These are phyloP conservation scores for Colletotrichum sp. DNA, from an alignment of 2,329 filamentous ascomycete genomes.

Conservation along the genomic window DNA sequence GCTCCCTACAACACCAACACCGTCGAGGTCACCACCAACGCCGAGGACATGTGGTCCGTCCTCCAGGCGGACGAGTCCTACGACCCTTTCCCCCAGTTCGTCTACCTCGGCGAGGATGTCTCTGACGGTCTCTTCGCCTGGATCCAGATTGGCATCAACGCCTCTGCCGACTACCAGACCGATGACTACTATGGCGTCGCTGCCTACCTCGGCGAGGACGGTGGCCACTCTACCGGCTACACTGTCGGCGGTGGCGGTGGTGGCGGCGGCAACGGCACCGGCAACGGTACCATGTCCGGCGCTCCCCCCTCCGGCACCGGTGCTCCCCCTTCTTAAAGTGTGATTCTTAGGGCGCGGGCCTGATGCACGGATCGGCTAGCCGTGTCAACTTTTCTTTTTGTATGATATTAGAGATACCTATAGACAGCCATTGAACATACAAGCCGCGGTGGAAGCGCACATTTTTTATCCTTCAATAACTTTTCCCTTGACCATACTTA, in stretches of 20 bases:
- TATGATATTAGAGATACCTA: not conserved
- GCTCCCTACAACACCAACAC: slow-evolving; percentile 54
- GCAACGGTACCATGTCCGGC: not conserved
- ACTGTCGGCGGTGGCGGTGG: not conserved
- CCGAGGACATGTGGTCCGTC: slow-evolving; percentile 45
- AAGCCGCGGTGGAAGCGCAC: not conserved
- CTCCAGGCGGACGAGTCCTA: slow-evolving; percentile 51
- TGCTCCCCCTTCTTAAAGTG: not conserved
- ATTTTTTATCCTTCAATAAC: not conserved
- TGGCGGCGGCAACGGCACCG: not conserved
- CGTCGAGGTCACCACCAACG: slow-evolving; percentile 53
- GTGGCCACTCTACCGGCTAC: slow-evolving; percentile 1
- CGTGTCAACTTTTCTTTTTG: not conserved
- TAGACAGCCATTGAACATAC: not conserved
- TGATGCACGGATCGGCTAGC: not conserved
- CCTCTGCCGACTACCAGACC: slow-evolving; percentile 22
- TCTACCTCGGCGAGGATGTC: slow-evolving; percentile 57
- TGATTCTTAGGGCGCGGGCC: not conserved
- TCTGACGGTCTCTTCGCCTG: slow-evolving; percentile 59
- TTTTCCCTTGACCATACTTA: not conserved
- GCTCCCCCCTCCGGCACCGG: not conserved
- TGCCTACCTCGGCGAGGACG: slow-evolving; percentile 8
- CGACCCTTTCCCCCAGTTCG: slow-evolving; percentile 62
- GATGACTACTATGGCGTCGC: slow-evolving; percentile 17
- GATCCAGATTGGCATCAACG: slow-evolving; percentile 58